Conservation (phyloP, 495 filamentous ascomycete species). For the Recurvomyces mirabilis region DNA sequence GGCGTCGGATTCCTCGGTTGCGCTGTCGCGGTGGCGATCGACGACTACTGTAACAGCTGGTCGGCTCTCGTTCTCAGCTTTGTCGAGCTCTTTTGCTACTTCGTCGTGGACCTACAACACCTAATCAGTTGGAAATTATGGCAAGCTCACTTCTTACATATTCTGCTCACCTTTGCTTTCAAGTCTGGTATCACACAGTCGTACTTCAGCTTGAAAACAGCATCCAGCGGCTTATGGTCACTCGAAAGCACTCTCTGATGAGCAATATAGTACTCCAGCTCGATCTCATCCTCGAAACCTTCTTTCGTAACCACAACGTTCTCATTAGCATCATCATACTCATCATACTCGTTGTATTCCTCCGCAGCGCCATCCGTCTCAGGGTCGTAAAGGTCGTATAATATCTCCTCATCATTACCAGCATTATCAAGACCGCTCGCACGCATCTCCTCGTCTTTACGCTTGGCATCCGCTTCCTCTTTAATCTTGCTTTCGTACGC, state of each 20-base stretch:
- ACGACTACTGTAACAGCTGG: conserved; percentile 77
- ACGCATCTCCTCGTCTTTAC: conserved; percentile 76
- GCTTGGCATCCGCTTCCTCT: conserved; percentile 54
- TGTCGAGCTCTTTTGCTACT: conserved; percentile 78
- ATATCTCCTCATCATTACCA: conserved; percentile 61
- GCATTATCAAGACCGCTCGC: conserved; percentile 62
- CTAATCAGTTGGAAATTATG: background rate
- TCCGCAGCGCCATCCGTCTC: conserved; percentile 50
- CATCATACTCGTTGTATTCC: conserved; percentile 53
- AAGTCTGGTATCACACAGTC: conserved; percentile 74
- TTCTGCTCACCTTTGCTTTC: conserved; percentile 51
- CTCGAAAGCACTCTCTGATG: conserved; percentile 84
- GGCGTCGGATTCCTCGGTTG: conserved; percentile 23
- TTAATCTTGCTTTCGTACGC: conserved; percentile 56
- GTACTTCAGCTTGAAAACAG: conserved; percentile 68
- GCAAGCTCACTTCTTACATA: background rate
- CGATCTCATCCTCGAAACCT: conserved; percentile 51
- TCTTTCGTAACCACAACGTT: conserved; percentile 42
- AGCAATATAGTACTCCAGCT: conserved; percentile 67
- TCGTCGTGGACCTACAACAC: conserved; percentile 49
- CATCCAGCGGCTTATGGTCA: conserved; percentile 86
- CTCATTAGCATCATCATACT: conserved; percentile 42
- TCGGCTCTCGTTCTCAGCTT: conserved; percentile 81
- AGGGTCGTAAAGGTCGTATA: conserved; percentile 88
- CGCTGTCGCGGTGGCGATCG: conserved; percentile 40